A percentile compares a stretch with the other conserved stretches of the same genome.
These are phyloP conservation scores for Stenogyne calaminthoides DNA, from an alignment of 305 asterid genomes.

Conservation along the genomic window DNA sequence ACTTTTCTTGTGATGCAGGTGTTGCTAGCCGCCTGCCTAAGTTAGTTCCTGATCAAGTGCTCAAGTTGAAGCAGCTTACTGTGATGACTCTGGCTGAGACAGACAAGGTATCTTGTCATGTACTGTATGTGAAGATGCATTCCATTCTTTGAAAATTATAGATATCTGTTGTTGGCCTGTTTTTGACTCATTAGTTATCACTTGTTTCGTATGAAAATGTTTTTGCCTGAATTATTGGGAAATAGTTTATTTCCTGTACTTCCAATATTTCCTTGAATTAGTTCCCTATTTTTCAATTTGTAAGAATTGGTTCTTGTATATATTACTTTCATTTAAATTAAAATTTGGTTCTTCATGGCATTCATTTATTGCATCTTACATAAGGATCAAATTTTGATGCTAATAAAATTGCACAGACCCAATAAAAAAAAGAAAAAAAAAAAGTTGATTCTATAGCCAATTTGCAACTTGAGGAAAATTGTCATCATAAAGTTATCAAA, in stretches of 20 bases:
- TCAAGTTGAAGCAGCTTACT: constrained; percentile 86
- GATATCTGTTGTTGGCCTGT: constrained; percentile 3
- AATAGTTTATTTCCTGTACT: neutral
- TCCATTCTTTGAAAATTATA: neutral
- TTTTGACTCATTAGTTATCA: constrained; percentile 2
- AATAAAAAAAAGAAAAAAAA: neutral
- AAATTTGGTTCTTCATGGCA: neutral
- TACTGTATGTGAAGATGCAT: constrained; percentile 1
- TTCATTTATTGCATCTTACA: neutral
- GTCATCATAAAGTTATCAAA: neutral
- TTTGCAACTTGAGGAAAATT: neutral
- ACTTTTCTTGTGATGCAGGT: constrained; percentile 43
- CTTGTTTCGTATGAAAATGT: constrained; percentile 13
- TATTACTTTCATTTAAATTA: neutral
- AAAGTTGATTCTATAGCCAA: constrained; percentile 3
- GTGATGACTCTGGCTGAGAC: constrained; percentile 92
- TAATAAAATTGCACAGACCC: neutral
- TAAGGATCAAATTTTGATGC: neutral
- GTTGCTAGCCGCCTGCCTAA: constrained; percentile 59
- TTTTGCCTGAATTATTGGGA: neutral
- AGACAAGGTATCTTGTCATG: constrained; percentile 58
- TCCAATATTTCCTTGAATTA: neutral
- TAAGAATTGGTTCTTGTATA: neutral
- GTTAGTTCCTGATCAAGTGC: constrained; percentile 75
- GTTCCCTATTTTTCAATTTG: neutral